Evolutionary conservation across 2,329 filamentous ascomycete genomes (phyloP).

Genomic region (Ceratocystis eucalypticola): DNA sequence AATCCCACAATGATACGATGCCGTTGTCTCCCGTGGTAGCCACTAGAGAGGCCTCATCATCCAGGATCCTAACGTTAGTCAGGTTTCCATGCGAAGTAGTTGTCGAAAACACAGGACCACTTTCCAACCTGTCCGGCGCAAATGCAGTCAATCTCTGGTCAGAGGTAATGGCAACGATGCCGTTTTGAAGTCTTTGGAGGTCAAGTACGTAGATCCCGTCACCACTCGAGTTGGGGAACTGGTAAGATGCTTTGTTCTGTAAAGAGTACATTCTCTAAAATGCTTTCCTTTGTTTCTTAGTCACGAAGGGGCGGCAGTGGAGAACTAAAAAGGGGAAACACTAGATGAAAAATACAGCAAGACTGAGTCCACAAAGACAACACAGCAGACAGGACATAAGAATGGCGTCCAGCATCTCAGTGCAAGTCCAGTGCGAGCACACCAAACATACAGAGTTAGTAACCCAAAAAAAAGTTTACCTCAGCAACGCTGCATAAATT

Average conservation of each 20-base stretch:
- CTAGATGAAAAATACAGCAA: neutral
- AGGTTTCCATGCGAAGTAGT: conserved; percentile 46
- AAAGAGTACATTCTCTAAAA: conserved; percentile 15
- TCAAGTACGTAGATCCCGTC: conserved; percentile 16
- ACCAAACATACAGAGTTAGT: too few relatives aligned
- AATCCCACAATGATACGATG: conserved; percentile 51
- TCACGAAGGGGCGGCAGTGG: neutral
- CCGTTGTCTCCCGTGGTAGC: conserved; percentile 63
- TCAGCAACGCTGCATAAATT: neutral
- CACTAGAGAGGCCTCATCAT: conserved; percentile 39
- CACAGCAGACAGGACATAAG: neutral
- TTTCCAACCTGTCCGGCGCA: conserved; percentile 29
- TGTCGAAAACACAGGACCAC: conserved; percentile 30
- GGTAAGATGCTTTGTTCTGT: conserved; percentile 17
- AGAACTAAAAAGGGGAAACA: neutral
- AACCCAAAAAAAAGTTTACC: conserved; percentile 1
- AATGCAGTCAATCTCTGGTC: conserved; percentile 15
- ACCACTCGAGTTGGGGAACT: conserved; percentile 18
- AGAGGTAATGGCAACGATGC: conserved; percentile 14
- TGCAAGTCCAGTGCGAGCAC: too few relatives aligned
- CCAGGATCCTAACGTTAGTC: conserved; percentile 46
- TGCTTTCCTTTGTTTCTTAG: neutral
- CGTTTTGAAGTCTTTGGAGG: conserved; percentile 12
- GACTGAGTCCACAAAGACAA: neutral
- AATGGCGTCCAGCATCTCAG: neutral